phyloP scores from a whole-genome alignment of 1,284 basidiomycete genomes.

The Marasmius sp. region DNA sequence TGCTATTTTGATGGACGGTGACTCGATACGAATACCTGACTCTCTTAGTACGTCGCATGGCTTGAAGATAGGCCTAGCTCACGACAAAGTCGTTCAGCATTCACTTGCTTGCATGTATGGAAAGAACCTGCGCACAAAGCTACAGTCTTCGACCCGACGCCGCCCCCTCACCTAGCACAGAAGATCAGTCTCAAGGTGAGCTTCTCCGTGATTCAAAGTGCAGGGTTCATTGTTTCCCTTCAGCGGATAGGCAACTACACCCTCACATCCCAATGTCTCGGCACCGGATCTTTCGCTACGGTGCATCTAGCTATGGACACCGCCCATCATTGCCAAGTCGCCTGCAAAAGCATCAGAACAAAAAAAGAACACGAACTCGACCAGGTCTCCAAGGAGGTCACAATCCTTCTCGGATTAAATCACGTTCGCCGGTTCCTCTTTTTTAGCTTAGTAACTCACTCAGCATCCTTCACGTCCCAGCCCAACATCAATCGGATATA shows the following conservation, averaged over 20 bases:
- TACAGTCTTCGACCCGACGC: constrained; percentile 61
- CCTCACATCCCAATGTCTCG: constrained; percentile 73
- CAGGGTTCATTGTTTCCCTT: constrained; percentile 4
- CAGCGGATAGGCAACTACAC: constrained; percentile 59
- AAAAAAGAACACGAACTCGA: constrained; percentile 55
- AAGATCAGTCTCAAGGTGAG: constrained; percentile 40
- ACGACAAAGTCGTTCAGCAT: constrained; percentile 41
- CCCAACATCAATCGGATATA: constrained; percentile 81
- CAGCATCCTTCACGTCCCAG: constrained; percentile 38
- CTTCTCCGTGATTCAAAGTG: not conserved
- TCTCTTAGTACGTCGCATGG: constrained; percentile 47
- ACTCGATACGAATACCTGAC: constrained; percentile 63
- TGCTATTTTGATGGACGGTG: constrained; percentile 74
- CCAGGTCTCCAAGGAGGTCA: constrained; percentile 75
- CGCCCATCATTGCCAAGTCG: constrained; percentile 66
- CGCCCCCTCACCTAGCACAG: constrained; percentile 48
- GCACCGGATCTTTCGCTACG: constrained; percentile 78
- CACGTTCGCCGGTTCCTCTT: constrained; percentile 51
- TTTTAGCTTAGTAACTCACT: not conserved
- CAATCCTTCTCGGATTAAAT: constrained; percentile 63
- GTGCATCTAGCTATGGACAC: constrained; percentile 76
- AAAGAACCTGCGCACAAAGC: constrained; percentile 51
- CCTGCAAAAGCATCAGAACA: constrained; percentile 77
- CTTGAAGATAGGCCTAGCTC: not conserved
- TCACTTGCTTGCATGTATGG: constrained; percentile 62